Evolutionary conservation across 768 basidiomycete genomes (phyloP).

Genomic region (Harrya chromipes): DNA sequence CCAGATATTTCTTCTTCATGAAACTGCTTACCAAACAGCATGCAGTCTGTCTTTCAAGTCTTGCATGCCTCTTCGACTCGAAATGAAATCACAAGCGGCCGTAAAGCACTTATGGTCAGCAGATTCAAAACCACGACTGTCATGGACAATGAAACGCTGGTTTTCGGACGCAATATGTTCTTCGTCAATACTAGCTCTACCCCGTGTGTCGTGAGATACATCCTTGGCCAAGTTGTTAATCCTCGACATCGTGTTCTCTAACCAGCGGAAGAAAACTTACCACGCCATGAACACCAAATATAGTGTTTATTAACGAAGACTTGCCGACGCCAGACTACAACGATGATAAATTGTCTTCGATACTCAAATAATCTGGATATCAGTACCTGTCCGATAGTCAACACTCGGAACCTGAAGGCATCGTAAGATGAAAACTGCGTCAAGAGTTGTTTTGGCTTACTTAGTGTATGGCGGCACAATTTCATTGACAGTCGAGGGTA

Average conservation of each 20-base stretch:
- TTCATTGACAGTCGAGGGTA: neutral
- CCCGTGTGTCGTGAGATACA: neutral
- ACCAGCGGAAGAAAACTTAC: too few relatives aligned
- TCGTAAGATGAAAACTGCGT: too few relatives aligned
- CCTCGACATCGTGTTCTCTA: too few relatives aligned
- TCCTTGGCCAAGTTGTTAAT: neutral
- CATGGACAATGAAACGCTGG: neutral
- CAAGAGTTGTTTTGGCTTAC: neutral
- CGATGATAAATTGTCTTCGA: too few relatives aligned
- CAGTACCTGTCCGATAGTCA: too few relatives aligned
- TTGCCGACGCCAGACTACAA: too few relatives aligned
- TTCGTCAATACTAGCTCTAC: neutral
- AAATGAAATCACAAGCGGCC: neutral
- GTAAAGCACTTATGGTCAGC: neutral
- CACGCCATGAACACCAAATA: too few relatives aligned
- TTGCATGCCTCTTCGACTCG: neutral
- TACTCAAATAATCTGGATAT: too few relatives aligned
- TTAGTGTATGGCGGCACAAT: neutral
- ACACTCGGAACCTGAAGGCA: too few relatives aligned
- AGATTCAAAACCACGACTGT: neutral
- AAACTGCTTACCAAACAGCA: neutral
- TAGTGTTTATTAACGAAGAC: too few relatives aligned
- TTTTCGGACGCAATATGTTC: neutral
- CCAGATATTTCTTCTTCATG: too few relatives aligned
- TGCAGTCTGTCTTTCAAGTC: neutral